A percentile compares a stretch with the other conserved stretches of the same genome.
Evolutionary conservation across 441 rosid genomes (phyloP).

Genomic region (Melastoma candidum): DNA sequence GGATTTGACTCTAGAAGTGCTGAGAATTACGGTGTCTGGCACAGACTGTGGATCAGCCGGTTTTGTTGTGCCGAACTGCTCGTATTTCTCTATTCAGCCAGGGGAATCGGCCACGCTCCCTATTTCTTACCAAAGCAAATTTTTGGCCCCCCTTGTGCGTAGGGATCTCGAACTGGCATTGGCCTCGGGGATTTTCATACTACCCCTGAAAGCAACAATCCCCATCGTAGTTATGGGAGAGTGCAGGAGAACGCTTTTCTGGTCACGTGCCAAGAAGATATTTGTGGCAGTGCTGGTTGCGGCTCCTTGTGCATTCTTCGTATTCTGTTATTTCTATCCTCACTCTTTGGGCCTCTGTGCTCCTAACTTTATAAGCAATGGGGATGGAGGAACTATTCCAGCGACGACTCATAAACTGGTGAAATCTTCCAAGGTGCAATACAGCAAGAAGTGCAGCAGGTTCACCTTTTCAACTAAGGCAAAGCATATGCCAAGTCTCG

Average conservation of each 20-base stretch:
- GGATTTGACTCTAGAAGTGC: constrained; percentile 57
- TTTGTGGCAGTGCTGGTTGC: constrained; percentile 31
- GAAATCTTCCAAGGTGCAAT: constrained; percentile 23
- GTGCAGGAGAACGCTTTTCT: constrained; percentile 53
- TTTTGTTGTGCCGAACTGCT: constrained; percentile 45
- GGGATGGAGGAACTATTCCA: constrained; percentile 26
- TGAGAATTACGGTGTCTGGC: constrained; percentile 50
- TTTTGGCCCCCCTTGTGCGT: constrained; percentile 33
- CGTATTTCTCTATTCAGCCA: constrained; percentile 47
- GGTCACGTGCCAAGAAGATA: constrained; percentile 52
- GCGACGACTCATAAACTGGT: constrained; percentile 15
- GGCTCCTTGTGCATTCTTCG: constrained; percentile 33
- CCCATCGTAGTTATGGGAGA: constrained; percentile 45
- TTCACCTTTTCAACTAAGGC: constrained; percentile 28
- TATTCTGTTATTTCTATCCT: constrained; percentile 34
- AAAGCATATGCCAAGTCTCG: constrained; percentile 33
- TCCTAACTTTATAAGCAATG: constrained; percentile 27
- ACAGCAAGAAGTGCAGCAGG: constrained; percentile 20
- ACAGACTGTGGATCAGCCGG: constrained; percentile 42
- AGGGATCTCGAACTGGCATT: constrained; percentile 52
- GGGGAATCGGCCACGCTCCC: constrained; percentile 55
- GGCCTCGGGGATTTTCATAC: constrained; percentile 46
- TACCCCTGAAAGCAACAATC: constrained; percentile 68
- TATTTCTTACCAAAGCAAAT: constrained; percentile 46
- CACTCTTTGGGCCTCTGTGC: constrained; percentile 26